These are phyloP conservation scores for Colletotrichum sidae DNA, from an alignment of 2,329 filamentous ascomycete species.

Conservation along the genomic window DNA sequence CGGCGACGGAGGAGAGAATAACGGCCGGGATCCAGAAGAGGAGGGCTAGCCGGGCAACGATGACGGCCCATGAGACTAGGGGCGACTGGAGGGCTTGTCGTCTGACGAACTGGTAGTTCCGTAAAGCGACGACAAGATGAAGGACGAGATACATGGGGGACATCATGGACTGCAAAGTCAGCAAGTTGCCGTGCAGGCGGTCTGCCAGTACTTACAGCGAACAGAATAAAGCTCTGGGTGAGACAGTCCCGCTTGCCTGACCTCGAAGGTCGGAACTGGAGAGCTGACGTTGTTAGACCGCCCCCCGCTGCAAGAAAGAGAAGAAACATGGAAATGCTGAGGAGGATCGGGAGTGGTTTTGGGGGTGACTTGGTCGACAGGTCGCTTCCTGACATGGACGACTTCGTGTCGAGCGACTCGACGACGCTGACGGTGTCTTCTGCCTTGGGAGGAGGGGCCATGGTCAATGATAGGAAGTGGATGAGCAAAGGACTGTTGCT, in stretches of 20 bases:
- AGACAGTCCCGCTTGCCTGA: constrained; percentile 32
- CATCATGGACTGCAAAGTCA: constrained; percentile 42
- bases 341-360: constrained; percentile 31
- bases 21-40: constrained; percentile 44
- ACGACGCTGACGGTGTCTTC: constrained; percentile 35
- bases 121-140: constrained; percentile 44
- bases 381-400: constrained; percentile 37
- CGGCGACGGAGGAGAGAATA: constrained; percentile 41
- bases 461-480: neutral
- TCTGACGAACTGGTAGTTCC: constrained; percentile 40
- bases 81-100: constrained; percentile 42
- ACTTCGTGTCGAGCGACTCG: constrained; percentile 37
- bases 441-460: constrained; percentile 28
- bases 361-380: constrained; percentile 35
- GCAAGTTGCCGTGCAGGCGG: neutral
- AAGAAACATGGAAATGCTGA: constrained; percentile 31
- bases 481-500: constrained; percentile 1
- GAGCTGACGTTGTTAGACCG: constrained; percentile 34
- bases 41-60: constrained; percentile 43
- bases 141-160: constrained; percentile 46
- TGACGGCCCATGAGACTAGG: constrained; percentile 45
- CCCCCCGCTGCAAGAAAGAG: constrained; percentile 33
- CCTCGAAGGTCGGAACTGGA: constrained; percentile 33
- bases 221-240: constrained; percentile 38
- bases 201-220: constrained; percentile 22